Conservation (phyloP, 768 basidiomycete species). For the Rhodosporidiobolus odoratus region DNA sequence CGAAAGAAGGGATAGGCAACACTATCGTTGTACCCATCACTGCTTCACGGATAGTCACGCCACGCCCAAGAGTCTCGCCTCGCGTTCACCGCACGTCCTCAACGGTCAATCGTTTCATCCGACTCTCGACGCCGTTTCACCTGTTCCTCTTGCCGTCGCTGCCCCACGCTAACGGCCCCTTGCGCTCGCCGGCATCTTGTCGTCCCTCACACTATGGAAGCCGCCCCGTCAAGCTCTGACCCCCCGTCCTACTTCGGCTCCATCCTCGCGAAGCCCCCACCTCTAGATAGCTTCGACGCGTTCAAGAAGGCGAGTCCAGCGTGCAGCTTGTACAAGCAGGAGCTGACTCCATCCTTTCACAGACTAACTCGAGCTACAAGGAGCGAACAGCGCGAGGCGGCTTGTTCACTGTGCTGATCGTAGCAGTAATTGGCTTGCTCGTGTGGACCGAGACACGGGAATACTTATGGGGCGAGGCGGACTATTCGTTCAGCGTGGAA, state of each 20-base stretch:
- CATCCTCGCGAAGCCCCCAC: conserved; percentile 24
- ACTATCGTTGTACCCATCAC: too few species aligned
- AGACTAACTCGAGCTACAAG: conserved; percentile 75
- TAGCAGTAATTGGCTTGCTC: conserved; percentile 61
- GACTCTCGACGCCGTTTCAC: too few species aligned
- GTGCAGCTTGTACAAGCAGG: background rate
- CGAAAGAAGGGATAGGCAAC: too few species aligned
- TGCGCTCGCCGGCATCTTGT: too few species aligned
- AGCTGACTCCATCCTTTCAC: conserved; percentile 50
- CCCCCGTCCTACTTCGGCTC: conserved; percentile 20
- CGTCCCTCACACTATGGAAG: background rate
- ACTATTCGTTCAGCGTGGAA: conserved; percentile 84
- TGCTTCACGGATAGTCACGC: too few species aligned
- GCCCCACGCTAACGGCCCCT: too few species aligned
- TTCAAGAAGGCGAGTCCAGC: conserved; percentile 49
- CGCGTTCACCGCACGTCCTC: too few species aligned
- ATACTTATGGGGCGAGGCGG: conserved; percentile 89
- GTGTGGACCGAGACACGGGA: conserved; percentile 84
- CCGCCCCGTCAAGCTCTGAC: background rate
- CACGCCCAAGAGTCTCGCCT: too few species aligned
- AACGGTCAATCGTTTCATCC: too few species aligned
- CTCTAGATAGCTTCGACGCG: conserved; percentile 68
- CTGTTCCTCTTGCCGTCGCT: too few species aligned
- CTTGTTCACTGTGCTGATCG: conserved; percentile 68
- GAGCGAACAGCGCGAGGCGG: conserved; percentile 71